These are phyloP conservation scores for Rutstroemia sp. DNA, from an alignment of 2,329 filamentous ascomycete species.

Conservation along the genomic window DNA sequence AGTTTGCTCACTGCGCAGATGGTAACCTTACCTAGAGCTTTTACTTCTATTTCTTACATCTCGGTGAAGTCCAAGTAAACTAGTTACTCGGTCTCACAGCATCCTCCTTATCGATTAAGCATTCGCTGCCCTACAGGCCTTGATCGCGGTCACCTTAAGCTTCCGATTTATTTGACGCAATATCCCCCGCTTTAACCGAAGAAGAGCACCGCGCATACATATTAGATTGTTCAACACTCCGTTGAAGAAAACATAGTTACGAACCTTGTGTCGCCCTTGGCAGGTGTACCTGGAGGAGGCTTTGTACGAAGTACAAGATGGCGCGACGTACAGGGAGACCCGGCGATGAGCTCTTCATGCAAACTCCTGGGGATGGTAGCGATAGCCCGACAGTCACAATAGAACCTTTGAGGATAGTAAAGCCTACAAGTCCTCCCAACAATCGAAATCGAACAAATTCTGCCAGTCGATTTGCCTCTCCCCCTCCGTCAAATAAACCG, in stretches of 20 bases:
- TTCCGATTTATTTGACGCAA: constrained; percentile 2
- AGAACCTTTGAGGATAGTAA: constrained; percentile 78
- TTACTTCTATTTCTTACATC: neutral
- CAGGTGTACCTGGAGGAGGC: constrained; percentile 19
- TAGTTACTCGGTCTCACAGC: neutral
- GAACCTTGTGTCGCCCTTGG: constrained; percentile 21
- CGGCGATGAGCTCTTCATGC: constrained; percentile 78
- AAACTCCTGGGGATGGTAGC: constrained; percentile 35
- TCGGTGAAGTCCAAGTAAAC: neutral
- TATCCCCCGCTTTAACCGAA: constrained; percentile 8
- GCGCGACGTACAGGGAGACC: constrained; percentile 50
- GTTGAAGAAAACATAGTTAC: constrained; percentile 25
- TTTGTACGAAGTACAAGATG: constrained; percentile 23
- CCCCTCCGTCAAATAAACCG: constrained; percentile 43
- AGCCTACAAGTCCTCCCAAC: constrained; percentile 58
- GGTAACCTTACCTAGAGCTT: neutral
- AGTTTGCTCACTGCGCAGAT: neutral
- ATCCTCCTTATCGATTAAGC: constrained; percentile 6
- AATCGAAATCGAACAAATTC: constrained; percentile 30
- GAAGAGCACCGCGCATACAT: neutral
- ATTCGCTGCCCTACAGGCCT: constrained; percentile 1
- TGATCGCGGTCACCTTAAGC: neutral
- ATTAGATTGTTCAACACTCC: neutral
- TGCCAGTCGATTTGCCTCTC: constrained; percentile 40
- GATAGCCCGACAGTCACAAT: constrained; percentile 63